A percentile compares a stretch with the other conserved stretches of the same genome.
These are phyloP conservation scores for Xylaria curta DNA, from an alignment of 495 filamentous ascomycete species.

Conservation along the genomic window DNA sequence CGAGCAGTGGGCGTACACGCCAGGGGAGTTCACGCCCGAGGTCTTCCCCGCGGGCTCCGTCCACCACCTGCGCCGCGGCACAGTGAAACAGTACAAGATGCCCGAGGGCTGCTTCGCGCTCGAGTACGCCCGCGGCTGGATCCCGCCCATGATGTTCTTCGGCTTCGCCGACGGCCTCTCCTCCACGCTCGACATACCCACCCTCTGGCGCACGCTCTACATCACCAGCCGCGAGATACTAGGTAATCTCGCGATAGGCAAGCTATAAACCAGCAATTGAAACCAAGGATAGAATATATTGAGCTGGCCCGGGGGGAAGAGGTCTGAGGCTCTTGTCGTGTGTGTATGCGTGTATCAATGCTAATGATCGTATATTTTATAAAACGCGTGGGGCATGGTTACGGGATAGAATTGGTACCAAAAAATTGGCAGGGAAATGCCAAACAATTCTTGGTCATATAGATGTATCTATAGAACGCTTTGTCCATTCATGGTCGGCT, in stretches of 20 bases:
- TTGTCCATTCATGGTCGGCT: neutral
- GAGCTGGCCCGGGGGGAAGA: too few species aligned
- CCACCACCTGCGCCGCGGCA: conserved; percentile 77
- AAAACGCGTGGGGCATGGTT: neutral
- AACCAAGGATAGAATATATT: neutral
- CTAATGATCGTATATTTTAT: neutral
- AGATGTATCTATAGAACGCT: neutral
- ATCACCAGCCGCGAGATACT: conserved; percentile 78
- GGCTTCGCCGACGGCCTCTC: conserved; percentile 80
- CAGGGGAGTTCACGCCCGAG: conserved; percentile 73
- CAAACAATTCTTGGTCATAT: neutral
- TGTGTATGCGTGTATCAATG: neutral
- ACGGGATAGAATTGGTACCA: neutral
- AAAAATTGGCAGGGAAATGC: neutral
- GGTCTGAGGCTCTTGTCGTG: neutral
- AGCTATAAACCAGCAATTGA: conserved; percentile 59
- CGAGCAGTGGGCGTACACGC: conserved; percentile 72
- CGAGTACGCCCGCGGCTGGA: conserved; percentile 89
- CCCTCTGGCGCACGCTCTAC: conserved; percentile 75
- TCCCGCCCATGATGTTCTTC: conserved; percentile 88
- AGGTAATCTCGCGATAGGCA: conserved; percentile 69
- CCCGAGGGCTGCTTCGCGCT: conserved; percentile 80
- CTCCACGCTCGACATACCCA: conserved; percentile 78
- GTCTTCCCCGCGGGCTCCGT: conserved; percentile 76
- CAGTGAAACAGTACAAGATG: conserved; percentile 88